phyloP scores from a whole-genome alignment of 805 yeast genomes.

The Wickerhamomyces strasburgensis region DNA sequence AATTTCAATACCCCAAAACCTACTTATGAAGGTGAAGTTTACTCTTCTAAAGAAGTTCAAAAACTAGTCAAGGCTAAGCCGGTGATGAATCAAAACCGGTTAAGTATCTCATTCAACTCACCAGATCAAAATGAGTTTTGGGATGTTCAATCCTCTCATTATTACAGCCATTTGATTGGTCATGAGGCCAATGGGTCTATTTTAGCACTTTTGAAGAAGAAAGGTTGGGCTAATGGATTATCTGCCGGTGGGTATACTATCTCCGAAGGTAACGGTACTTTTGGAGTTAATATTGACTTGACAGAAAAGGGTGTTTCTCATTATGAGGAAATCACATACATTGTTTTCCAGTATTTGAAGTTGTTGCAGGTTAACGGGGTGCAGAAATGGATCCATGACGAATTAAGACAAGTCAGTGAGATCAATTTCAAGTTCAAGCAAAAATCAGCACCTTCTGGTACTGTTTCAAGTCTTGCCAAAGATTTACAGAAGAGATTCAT shows the following conservation, averaged over 20 bases:
- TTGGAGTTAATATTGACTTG: slow-evolving; percentile 68
- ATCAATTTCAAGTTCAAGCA: slow-evolving; percentile 77
- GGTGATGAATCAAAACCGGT: slow-evolving; percentile 68
- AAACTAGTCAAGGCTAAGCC: slow-evolving; percentile 67
- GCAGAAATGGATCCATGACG: slow-evolving; percentile 76
- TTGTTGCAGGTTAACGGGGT: slow-evolving; percentile 56
- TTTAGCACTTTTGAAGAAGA: slow-evolving; percentile 58
- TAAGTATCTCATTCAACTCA: slow-evolving; percentile 64
- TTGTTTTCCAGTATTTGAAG: slow-evolving; percentile 68
- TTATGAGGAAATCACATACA: slow-evolving; percentile 54
- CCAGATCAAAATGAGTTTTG: slow-evolving; percentile 73
- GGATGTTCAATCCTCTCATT: slow-evolving; percentile 64
- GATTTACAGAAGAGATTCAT: slow-evolving; percentile 51
- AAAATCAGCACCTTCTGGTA: slow-evolving; percentile 63
- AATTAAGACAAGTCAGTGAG: slow-evolving; percentile 60
- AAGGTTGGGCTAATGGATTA: slow-evolving; percentile 77
- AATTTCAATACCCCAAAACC: slow-evolving; percentile 35
- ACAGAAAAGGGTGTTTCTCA: slow-evolving; percentile 66
- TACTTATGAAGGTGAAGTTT: slow-evolving; percentile 42
- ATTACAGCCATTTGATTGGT: slow-evolving; percentile 79
- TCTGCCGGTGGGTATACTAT: slow-evolving; percentile 67
- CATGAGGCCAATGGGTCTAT: slow-evolving; percentile 91
- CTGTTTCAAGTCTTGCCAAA: slow-evolving; percentile 66
- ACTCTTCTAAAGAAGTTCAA: slow-evolving; percentile 42
- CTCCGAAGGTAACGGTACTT: slow-evolving; percentile 62